Base-by-base conservation (phyloP, 768 basidiomycete species). In the Serendipita sp. region DNA sequence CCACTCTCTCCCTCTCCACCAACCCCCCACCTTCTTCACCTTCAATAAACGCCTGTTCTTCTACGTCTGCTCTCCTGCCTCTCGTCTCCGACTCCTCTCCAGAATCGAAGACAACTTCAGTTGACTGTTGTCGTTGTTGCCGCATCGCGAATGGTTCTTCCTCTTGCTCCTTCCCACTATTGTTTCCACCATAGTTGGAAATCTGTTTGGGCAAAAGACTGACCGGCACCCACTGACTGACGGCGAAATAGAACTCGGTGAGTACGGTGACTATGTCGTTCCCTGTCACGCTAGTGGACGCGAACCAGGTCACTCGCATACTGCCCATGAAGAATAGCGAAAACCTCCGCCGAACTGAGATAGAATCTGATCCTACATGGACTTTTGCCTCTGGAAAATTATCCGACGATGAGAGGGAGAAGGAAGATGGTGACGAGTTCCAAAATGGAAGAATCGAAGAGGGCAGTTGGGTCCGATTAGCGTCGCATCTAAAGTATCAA, bases 201-300 rank as follows among this genome's bases (percentile, higher is more conserved):
- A 41, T n/a, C n/a, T 48, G 70, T 38, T 35, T 2, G 8, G 56
- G 2, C 24, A 94, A 90, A 70, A 98, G 74, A 0, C 92, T 84
- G 74, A 91, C 94, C 2, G 94, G 94, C 2, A 86, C 92, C 95
- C 94, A 97, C 73, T 88, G 86, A 0, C 86, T 82, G 63, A 97
- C 80, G 3, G 92, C 91, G 90, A 89, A 96, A n/a, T 89, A 86
- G 69, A 96, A 86, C 0, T 94, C 95, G 3, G 86, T 86, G 11
- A 88, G 68, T 5, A 85, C 81, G 60, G 96, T 82, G 66, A 97
- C 79, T 10, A 10, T 35, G 24, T 85, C 64, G 0, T 87, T 92
- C 16, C 91, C 86, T 0, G 86, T 84, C 15, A 71, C 71, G 0
- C 93, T 86, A 16, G 79, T 83, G 7, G 81, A 79, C 2, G 84